These are phyloP conservation scores for Taiwanofungus camphoratus DNA, from an alignment of 1,284 basidiomycete species.

Conservation along the genomic window DNA sequence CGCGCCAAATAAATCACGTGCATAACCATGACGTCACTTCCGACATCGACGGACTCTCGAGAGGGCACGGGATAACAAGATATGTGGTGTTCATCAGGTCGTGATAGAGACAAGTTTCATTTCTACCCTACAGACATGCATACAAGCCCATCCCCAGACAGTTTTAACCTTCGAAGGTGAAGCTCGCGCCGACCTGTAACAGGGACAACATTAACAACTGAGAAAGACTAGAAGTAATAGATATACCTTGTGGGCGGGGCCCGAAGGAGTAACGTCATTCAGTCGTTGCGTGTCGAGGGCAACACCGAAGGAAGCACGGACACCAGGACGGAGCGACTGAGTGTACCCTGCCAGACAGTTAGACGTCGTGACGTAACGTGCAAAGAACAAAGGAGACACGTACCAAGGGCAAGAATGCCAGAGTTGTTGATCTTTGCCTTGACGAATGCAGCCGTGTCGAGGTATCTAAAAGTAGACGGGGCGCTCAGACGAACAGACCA, in stretches of 20 bases:
- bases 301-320: conserved; percentile 91
- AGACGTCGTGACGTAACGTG: background rate
- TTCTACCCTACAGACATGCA: background rate
- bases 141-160: conserved; percentile 2
- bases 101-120: conserved; percentile 3
- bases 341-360: conserved; percentile 64
- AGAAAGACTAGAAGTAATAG: background rate
- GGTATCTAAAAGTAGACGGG: conserved; percentile 44
- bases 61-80: background rate
- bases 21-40: background rate
- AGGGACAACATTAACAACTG: conserved; percentile 1
- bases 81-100: background rate
- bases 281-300: conserved; percentile 88
- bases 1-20: background rate
- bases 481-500: background rate
- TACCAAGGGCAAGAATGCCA: conserved; percentile 83
- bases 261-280: conserved; percentile 59
- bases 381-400: conserved; percentile 15
- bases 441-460: conserved; percentile 87
- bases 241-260: conserved; percentile 67
- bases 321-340: conserved; percentile 90
- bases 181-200: conserved; percentile 59
- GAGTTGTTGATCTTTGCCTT: conserved; percentile 99
- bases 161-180: conserved; percentile 64
- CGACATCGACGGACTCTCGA: background rate